Evolutionary conservation across 2,329 filamentous ascomycete genomes (phyloP), one percentile per base, ranked within the genome.

Genomic region (Clonostachys sp.): DNA sequence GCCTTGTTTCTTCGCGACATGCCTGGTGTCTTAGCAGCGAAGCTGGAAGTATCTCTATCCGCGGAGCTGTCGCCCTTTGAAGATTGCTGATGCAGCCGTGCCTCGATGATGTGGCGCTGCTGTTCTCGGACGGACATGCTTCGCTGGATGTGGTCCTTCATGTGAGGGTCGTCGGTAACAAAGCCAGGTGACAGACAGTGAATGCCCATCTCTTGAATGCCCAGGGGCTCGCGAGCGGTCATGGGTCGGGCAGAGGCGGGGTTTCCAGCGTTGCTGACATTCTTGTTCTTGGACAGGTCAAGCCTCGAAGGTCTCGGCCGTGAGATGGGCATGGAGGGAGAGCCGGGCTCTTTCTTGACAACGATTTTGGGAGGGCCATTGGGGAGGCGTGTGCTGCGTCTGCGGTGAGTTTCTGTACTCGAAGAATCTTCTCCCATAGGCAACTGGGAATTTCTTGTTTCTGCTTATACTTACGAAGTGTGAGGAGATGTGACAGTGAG

Each of bases 181-280:
- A 99, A 97, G 46, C 94, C 94, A 0, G 94, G 94, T 3, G 94
- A 97, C 47, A 99, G 75, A 61, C 94, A 99, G 40, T 92, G 92
- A 48, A 97, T 78, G 49, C 94, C 94, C 24, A 97, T 88, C 67
- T 96, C 90, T 59, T 95, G 91, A 61, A 97, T 92, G 40, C 80
- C 88, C 36, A 94, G 72, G 18, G 85, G 81, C 42, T 95, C 89
- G 56, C 89, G 81, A 20, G 85, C 86, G 9, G 89, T 94, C 67
- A 95, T 74, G 36, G 90, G 86, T 38, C 90, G 83, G 45, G 84
- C 84, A 6, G 86, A 81, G 34, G 72, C 72, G 30, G 80, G 76
- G 13, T 75, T 74, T 48, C 72, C 76, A 35, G 77, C 74, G 50
- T 69, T 75, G 34, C 72, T 70, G 30, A 45, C 47, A 44, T 70